Evolutionary conservation across 2,329 filamentous ascomycete species (phyloP), one percentile per base, ranked within the genome.

Genomic region (Allantophomopsis lycopodina): DNA sequence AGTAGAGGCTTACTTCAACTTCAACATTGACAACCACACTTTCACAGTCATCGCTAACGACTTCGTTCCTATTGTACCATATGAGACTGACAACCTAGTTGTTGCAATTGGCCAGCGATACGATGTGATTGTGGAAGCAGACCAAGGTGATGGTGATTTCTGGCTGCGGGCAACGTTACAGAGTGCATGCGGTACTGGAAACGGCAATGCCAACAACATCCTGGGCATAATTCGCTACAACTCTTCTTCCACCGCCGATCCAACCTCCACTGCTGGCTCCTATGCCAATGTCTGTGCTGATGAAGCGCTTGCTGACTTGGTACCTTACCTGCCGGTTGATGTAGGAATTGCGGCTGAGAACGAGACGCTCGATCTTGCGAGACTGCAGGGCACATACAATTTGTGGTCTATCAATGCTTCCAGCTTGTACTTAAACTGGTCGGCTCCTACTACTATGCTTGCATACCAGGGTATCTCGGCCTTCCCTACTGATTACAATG

Each of bases 91-190:
- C 23, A 28, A 28, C 8, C 7, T 28, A 8, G 23, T 28, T 8
- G 23, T 28, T 8, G 23, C 23, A 28, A 10, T 28, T 12, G 65
- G 65, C 12, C 54, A 59, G 46, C 55, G 40, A 62, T 44, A 51
- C 47, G 32, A 50, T 59, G 23, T 61, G 5, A 10, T 28, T 8
- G 23, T 28, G 23, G 23, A 28, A 12, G 23, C 23, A 3, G 11
- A 28, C 11, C 23, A 28, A 28, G 23, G 23, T 4, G 57, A 60
- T 17, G 59, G 61, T 7, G 59, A 71, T 5, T 76, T 69, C 49
- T 79, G 73, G 71, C 71, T 80, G 60, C 67, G 74, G 32, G 62
- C 67, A 40, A 70, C 67, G 49, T 66, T 66, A 1, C 51, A 68
- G 37, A 71, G 68, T 3, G 49, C 73, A 1, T 81, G 78, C 0